These are phyloP conservation scores for Lithospermum erythrorhizon DNA, from an alignment of 257 asterid species.

Conservation along the genomic window DNA sequence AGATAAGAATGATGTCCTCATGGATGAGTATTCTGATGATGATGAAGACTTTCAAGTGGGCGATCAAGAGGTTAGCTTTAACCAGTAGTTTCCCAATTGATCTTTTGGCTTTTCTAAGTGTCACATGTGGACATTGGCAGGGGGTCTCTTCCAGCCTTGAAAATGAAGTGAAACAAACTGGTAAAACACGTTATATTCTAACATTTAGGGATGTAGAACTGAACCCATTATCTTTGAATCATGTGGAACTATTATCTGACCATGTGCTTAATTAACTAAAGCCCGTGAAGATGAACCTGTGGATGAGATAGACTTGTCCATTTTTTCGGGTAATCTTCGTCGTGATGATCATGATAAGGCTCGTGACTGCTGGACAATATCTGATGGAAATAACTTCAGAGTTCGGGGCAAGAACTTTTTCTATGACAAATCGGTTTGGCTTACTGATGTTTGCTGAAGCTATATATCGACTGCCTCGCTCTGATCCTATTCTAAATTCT, in stretches of 20 bases:
- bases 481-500: constrained; percentile 15
- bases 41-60: constrained; percentile 77
- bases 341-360: constrained; percentile 64
- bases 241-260: background rate
- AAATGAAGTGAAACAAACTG: constrained; percentile 46
- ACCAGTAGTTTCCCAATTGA: background rate
- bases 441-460: constrained; percentile 5
- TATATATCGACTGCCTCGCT: background rate
- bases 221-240: constrained; percentile 4
- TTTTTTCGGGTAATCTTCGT: constrained; percentile 87
- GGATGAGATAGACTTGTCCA: constrained; percentile 69
- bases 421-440: constrained; percentile 70
- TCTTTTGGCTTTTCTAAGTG: background rate
- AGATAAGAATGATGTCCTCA: constrained; percentile 47
- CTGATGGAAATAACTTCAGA: constrained; percentile 87
- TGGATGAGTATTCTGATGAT: constrained; percentile 89
- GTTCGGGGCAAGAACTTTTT: constrained; percentile 82
- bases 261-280: constrained; percentile 15
- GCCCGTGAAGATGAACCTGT: constrained; percentile 60
- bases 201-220: constrained; percentile 1
- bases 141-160: constrained; percentile 47
- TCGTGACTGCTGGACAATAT: constrained; percentile 87
- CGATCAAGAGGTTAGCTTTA: constrained; percentile 61
- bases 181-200: constrained; percentile 28
- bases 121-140: constrained; percentile 34